Percentiles rank a stretch among this genome's conserved stretches.
phyloP scores from a whole-genome alignment of 371 early-diverging fungal species.

The Rhizopus delemar region DNA sequence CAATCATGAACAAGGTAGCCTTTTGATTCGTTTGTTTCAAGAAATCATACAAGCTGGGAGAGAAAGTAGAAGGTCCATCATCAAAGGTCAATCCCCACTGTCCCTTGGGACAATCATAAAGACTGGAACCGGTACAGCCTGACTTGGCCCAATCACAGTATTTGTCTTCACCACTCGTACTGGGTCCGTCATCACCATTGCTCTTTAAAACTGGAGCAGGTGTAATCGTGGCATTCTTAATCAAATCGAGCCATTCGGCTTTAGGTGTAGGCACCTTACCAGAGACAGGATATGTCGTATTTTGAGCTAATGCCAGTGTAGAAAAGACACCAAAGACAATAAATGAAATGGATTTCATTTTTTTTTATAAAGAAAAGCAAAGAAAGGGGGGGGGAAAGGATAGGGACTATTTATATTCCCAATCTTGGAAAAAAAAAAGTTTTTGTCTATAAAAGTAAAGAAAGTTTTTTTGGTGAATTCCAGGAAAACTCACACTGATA shows the following conservation, averaged over 20 bases:
- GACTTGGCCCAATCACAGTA: constrained; percentile 63
- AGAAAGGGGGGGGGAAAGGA: not conserved
- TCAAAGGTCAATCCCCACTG: constrained; percentile 66
- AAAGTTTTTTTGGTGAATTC: not conserved
- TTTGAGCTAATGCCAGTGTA: constrained; percentile 12
- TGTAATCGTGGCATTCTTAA: constrained; percentile 36
- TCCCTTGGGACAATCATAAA: constrained; percentile 57
- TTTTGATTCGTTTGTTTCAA: constrained; percentile 54
- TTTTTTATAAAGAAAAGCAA: not conserved
- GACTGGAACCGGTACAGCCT: constrained; percentile 47
- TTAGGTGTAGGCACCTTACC: constrained; percentile 33
- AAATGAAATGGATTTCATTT: constrained; percentile 1
- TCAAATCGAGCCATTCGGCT: constrained; percentile 45
- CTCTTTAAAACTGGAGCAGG: constrained; percentile 38
- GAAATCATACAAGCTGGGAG: constrained; percentile 49
- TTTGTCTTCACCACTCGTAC: constrained; percentile 28
- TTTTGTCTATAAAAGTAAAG: not conserved
- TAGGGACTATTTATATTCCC: not conserved
- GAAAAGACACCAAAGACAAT: constrained; percentile 1
- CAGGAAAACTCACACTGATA: not conserved
- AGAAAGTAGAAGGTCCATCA: constrained; percentile 60
- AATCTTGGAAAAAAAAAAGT: not conserved
- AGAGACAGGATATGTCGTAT: constrained; percentile 29
- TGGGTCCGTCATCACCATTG: constrained; percentile 20
- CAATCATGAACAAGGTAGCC: constrained; percentile 67